Conservation (phyloP, 345 rosid genomes). For the Garcia nutans region DNA sequence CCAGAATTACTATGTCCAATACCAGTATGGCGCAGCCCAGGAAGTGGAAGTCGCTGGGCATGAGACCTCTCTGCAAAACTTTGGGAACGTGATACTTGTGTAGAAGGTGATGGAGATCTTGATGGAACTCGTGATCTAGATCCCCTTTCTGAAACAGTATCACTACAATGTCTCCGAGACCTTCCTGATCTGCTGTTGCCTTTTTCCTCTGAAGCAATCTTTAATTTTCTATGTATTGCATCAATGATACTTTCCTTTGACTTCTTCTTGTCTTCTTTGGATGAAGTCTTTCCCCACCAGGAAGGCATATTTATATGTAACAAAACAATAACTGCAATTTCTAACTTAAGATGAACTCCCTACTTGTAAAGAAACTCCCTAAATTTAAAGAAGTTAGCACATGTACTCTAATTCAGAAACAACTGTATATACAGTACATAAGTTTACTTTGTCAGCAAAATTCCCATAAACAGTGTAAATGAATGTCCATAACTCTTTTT, state of each 20-base stretch:
- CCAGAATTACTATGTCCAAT: conserved; percentile 27
- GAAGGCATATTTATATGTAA: conserved; percentile 41
- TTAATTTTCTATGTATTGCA: conserved; percentile 27
- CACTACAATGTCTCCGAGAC: conserved; percentile 13
- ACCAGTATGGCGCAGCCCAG: conserved; percentile 11
- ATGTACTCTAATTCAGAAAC: conserved; percentile 20
- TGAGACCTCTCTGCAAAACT: conserved; percentile 33
- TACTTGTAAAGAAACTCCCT: conserved; percentile 18
- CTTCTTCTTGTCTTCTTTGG: conserved; percentile 35
- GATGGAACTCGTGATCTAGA: conserved; percentile 27
- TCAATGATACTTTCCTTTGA: conserved; percentile 31
- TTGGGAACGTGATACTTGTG: conserved; percentile 30
- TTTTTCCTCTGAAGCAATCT: conserved; percentile 22
- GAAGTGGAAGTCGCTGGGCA: conserved; percentile 37
- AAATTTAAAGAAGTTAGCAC: conserved; percentile 22
- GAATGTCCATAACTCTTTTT: background rate
- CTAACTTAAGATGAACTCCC: conserved; percentile 21
- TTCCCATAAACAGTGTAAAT: conserved; percentile 3
- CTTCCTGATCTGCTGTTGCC: conserved; percentile 19
- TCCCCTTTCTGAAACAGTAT: conserved; percentile 21
- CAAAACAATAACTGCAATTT: conserved; percentile 8
- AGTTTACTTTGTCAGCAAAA: conserved; percentile 16
- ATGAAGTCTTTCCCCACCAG: conserved; percentile 22
- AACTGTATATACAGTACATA: conserved; percentile 27
- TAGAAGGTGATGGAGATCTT: conserved; percentile 29